These are phyloP conservation scores for Pichia sp. DNA, from an alignment of 1,139 yeast genomes.

Conservation along the genomic window DNA sequence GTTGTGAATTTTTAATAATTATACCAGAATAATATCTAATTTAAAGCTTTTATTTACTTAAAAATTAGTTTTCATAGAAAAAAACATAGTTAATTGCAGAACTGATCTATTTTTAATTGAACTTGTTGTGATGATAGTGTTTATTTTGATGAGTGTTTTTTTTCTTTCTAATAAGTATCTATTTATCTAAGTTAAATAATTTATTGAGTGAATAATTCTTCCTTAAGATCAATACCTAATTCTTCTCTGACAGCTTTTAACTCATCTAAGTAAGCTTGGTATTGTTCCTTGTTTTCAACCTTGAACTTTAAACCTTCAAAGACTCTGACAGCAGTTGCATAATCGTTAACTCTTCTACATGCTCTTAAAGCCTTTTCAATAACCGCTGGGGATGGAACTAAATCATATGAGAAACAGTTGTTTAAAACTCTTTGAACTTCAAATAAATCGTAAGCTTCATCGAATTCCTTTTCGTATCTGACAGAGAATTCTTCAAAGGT, in stretches of 20 bases:
- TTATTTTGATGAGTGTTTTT: background rate
- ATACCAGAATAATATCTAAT: background rate
- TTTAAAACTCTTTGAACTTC: conserved; percentile 94
- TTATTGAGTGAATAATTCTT: conserved; percentile 56
- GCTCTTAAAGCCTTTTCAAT: conserved; percentile 95
- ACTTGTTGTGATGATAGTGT: background rate
- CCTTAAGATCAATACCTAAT: conserved; percentile 90
- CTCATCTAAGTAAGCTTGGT: conserved; percentile 92
- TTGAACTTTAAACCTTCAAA: conserved; percentile 92
- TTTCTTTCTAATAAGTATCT: background rate
- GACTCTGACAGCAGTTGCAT: conserved; percentile 97
- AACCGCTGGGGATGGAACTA: conserved; percentile 96
- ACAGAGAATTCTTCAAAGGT: conserved; percentile 92
- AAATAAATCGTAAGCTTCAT: conserved; percentile 94
- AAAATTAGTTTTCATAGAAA: background rate
- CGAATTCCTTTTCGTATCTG: conserved; percentile 93
- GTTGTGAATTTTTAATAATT: background rate
- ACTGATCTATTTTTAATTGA: background rate
- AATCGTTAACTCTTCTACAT: conserved; percentile 97
- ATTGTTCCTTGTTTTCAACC: conserved; percentile 90
- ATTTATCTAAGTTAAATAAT: background rate
- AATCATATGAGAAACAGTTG: conserved; percentile 96
- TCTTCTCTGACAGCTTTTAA: conserved; percentile 87
- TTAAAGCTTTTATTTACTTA: background rate
- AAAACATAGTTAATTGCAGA: background rate